Conservation (phyloP, 306 rosid species). For the Dalbergia cultrata region DNA sequence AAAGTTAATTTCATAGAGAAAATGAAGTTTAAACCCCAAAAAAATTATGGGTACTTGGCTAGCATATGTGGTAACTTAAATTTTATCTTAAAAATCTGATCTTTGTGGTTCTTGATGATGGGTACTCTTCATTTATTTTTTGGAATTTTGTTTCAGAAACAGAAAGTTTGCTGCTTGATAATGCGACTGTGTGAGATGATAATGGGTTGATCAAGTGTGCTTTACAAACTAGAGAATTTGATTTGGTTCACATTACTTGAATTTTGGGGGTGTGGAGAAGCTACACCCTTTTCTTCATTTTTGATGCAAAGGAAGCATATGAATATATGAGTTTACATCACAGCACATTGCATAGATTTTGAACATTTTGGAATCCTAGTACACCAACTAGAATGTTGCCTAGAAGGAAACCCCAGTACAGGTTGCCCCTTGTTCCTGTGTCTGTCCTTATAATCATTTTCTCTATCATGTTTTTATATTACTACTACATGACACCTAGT, state of each 20-base stretch:
- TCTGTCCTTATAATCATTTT: slow-evolving; percentile 45
- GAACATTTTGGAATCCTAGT: slow-evolving; percentile 45
- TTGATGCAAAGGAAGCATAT: slow-evolving; percentile 4
- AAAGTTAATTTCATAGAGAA: too few species aligned
- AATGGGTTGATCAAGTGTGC: slow-evolving; percentile 4
- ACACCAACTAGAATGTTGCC: slow-evolving; percentile 54
- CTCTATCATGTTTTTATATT: slow-evolving; percentile 51
- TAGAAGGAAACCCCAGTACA: slow-evolving; percentile 48
- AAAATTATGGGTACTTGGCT: neutral
- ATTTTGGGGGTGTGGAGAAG: neutral
- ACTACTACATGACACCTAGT: slow-evolving; percentile 47
- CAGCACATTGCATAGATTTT: slow-evolving; percentile 32
- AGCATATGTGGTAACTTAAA: neutral
- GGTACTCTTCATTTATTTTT: neutral
- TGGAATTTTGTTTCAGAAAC: slow-evolving; percentile 32
- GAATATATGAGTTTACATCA: neutral
- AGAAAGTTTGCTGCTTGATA: slow-evolving; percentile 3
- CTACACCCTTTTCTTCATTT: neutral
- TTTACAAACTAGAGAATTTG: neutral
- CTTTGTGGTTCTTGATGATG: slow-evolving; percentile 17
- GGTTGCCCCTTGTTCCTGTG: slow-evolving; percentile 54
- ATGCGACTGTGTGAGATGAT: neutral
- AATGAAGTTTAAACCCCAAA: neutral
- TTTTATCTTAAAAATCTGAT: neutral
- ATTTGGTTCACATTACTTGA: neutral